Conservation (phyloP, 495 filamentous ascomycete genomes). For the Aspergillus mulundensis region DNA sequence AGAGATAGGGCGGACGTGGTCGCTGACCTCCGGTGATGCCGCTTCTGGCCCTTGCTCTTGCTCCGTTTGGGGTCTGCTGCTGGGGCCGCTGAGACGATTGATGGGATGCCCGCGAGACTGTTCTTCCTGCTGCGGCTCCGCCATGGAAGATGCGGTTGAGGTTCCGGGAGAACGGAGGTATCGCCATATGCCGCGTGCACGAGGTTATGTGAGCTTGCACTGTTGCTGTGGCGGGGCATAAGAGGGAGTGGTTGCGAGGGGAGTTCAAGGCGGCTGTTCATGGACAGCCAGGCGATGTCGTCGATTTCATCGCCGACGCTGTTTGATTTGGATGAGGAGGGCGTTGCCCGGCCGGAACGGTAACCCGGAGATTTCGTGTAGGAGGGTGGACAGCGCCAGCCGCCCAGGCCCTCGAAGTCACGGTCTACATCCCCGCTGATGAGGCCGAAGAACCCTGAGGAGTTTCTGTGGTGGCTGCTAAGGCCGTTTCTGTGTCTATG, state of each 20-base stretch:
- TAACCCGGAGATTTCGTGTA: slow-evolving; percentile 22
- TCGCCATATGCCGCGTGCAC: neutral
- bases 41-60: neutral
- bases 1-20: slow-evolving; percentile 31
- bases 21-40: slow-evolving; percentile 35
- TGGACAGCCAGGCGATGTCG: slow-evolving; percentile 64
- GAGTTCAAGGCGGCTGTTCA: slow-evolving; percentile 70
- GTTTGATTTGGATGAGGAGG: slow-evolving; percentile 19
- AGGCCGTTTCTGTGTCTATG: neutral
- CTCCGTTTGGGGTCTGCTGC: neutral
- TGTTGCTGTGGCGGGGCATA: slow-evolving; percentile 14
- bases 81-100: neutral
- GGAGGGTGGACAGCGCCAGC: slow-evolving; percentile 54
- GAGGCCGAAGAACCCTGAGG: slow-evolving; percentile 24
- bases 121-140: neutral
- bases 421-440: slow-evolving; percentile 46
- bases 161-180: neutral
- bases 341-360: slow-evolving; percentile 35
- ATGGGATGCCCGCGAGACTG: neutral
- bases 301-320: slow-evolving; percentile 38
- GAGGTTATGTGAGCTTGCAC: slow-evolving; percentile 2
- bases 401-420: slow-evolving; percentile 85
- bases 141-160: slow-evolving; percentile 1
- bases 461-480: slow-evolving; percentile 4
- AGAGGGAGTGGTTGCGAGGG: slow-evolving; percentile 43